A percentile compares a stretch with the other conserved stretches of the same genome.
Conservation (phyloP, 176 grass and related monocot species). For the Panicum miliaceum region DNA sequence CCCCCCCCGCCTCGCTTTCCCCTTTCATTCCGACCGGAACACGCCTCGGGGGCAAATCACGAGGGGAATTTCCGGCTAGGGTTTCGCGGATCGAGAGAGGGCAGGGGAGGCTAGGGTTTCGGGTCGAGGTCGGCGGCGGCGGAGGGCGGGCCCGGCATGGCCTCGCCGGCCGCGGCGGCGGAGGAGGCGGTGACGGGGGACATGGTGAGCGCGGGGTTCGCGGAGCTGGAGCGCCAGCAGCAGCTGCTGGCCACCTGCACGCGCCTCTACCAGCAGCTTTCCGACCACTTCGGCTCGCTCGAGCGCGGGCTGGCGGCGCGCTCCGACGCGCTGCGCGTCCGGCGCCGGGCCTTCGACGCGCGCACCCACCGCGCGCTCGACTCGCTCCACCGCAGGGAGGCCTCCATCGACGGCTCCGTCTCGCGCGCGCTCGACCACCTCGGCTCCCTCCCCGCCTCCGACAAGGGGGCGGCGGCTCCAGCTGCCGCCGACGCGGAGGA, state of each 20-base stretch:
- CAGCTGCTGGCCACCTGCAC: slow-evolving; percentile 87
- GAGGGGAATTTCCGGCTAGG: slow-evolving; percentile 43
- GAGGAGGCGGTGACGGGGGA: slow-evolving; percentile 26
- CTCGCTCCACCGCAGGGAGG: slow-evolving; percentile 57
- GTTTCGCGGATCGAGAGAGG: slow-evolving; percentile 45
- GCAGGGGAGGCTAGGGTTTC: slow-evolving; percentile 27
- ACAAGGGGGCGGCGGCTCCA: neutral
- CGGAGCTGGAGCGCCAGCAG: slow-evolving; percentile 87
- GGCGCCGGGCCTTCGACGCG: slow-evolving; percentile 56
- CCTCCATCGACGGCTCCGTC: slow-evolving; percentile 66
- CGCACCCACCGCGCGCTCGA: slow-evolving; percentile 54
- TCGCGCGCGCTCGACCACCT: slow-evolving; percentile 54
- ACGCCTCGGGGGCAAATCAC: neutral
- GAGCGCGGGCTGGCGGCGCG: slow-evolving; percentile 65
- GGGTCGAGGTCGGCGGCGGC: neutral
- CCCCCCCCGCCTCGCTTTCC: slow-evolving; percentile 14
- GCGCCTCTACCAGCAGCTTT: slow-evolving; percentile 80
- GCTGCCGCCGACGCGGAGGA: neutral
- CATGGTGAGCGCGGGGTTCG: slow-evolving; percentile 69
- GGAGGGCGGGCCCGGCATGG: neutral
- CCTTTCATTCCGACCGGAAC: neutral
- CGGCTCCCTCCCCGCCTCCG: slow-evolving; percentile 35
- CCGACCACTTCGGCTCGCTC: slow-evolving; percentile 79
- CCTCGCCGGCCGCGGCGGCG: slow-evolving; percentile 33
- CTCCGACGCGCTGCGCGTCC: slow-evolving; percentile 65